Base-by-base conservation (phyloP, 495 filamentous ascomycete genomes). In the Aspergillus baeticus region DNA sequence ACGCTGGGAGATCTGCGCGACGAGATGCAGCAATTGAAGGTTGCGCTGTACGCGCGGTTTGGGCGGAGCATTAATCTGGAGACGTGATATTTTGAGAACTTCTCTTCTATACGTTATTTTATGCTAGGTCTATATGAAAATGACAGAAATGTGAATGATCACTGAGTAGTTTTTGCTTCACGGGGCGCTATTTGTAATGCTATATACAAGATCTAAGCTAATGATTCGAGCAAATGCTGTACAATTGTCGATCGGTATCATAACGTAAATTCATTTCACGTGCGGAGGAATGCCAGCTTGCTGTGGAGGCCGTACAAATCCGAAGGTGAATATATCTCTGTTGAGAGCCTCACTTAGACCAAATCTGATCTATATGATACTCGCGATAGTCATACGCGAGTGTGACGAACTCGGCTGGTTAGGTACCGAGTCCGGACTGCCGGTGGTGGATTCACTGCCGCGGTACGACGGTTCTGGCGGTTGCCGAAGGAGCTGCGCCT, bases 61-160 rank as follows among this genome's bases (percentile, higher is more conserved):
- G 93, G 93, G 10, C 82, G 86, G 61, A 94, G 89, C 65, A 97
- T 98, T 77, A 98, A 98, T 68, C 74, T 98, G 61, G 93, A 98
- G 71, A 90, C 88, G 61, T 97, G 77, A 84, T 52, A 17, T 13
- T 20, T 13, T 23, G 8, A 45, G 15, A n/a, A 47, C 26, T 48
- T 11, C 5, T 31, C 4, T 14, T 22, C 14, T 22, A 2, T 15
- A 52, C n/a, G n/a, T n/a, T n/a, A n/a, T n/a, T n/a, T n/a, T n/a
- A n/a, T n/a, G n/a, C n/a, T 53, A 29, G 11, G 2, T 53, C 6
- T 31, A 14, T 53, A 46, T 46, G 3, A 34, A 41, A 14, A 53
- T 21, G 37, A 20, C 35, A 36, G 29, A 15, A 49, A 49, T 47
- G 17, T 36, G 21, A 36, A 36, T 36, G 46, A 20, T 22, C 10